Evolutionary conservation across 495 filamentous ascomycete species (phyloP).

Genomic region (Talaromyces ruber): DNA sequence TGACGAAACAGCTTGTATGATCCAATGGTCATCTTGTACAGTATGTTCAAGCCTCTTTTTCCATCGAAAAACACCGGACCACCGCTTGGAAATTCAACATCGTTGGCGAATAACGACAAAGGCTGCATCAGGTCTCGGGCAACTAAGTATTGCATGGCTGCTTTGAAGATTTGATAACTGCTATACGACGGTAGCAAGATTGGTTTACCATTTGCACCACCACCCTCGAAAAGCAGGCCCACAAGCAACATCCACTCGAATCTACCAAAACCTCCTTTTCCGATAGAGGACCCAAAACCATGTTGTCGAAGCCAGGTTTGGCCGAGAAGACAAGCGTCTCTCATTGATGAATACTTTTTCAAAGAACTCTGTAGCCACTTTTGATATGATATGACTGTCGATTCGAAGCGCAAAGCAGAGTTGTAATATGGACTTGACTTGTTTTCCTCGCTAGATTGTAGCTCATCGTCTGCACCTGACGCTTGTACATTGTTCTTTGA

Average conservation of each 20-base stretch:
- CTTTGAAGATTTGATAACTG: conserved; percentile 93
- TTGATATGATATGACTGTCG: conserved; percentile 60
- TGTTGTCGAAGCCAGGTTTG: conserved; percentile 84
- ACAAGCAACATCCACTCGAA: conserved; percentile 80
- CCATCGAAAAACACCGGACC: conserved; percentile 54
- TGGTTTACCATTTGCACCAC: conserved; percentile 57
- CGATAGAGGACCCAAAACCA: conserved; percentile 58
- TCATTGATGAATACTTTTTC: conserved; percentile 60
- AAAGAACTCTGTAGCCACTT: conserved; percentile 58
- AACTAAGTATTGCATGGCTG: conserved; percentile 73
- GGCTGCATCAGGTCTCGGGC: conserved; percentile 61
- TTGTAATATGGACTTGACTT: conserved; percentile 82
- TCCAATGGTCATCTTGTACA: conserved; percentile 88
- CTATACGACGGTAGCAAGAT: conserved; percentile 72
- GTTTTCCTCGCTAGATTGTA: conserved; percentile 17
- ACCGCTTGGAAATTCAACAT: conserved; percentile 21
- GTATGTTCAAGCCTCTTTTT: conserved; percentile 62
- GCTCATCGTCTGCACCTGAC: conserved; percentile 23
- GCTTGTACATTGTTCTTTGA: conserved; percentile 62
- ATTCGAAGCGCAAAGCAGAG: conserved; percentile 72
- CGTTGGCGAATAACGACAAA: conserved; percentile 39
- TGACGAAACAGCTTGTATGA: conserved; percentile 63
- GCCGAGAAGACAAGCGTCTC: conserved; percentile 77
- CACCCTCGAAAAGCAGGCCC: conserved; percentile 72
- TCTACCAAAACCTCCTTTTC: conserved; percentile 80